Percentiles rank a stretch among this genome's conserved stretches.
Conservation (phyloP, 805 yeast genomes). For the Kuraishia hungarica region DNA sequence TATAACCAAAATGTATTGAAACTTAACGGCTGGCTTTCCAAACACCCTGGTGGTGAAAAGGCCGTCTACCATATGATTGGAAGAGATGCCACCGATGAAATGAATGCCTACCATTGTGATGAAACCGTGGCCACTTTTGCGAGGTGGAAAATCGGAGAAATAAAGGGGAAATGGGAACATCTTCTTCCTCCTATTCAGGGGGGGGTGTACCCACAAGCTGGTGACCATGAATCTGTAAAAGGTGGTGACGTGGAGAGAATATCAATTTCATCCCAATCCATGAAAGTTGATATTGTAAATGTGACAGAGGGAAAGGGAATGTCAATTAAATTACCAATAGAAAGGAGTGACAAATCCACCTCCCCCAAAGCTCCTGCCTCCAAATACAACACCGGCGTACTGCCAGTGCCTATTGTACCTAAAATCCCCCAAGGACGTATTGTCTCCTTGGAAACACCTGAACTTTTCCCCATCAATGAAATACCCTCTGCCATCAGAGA, state of each 20-base stretch:
- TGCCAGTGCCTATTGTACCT: constrained; percentile 35
- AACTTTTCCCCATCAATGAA: constrained; percentile 24
- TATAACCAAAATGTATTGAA: constrained; percentile 52
- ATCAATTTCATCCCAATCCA: constrained; percentile 1
- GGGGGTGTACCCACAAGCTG: constrained; percentile 34
- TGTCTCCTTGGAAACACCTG: constrained; percentile 27
- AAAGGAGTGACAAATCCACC: neutral
- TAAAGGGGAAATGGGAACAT: constrained; percentile 59
- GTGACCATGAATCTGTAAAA: constrained; percentile 5
- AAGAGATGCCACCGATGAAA: constrained; percentile 85
- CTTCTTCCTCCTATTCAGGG: constrained; percentile 88
- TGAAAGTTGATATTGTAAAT: neutral
- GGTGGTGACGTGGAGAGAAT: constrained; percentile 17
- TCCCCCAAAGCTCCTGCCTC: neutral
- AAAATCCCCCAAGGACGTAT: constrained; percentile 40
- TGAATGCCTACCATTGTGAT: constrained; percentile 71
- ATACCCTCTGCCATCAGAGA: constrained; percentile 31
- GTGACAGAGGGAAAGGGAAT: neutral
- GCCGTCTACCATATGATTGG: constrained; percentile 83
- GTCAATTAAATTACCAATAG: too few relatives aligned
- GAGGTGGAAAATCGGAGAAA: constrained; percentile 57
- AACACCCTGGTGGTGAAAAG: constrained; percentile 86
- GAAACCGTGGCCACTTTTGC: constrained; percentile 44
- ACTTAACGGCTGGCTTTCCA: constrained; percentile 60
- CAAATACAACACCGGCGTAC: constrained; percentile 26